Evolutionary conservation across 2,329 filamentous ascomycete species (phyloP), one percentile per base, ranked within the genome.

Genomic region (Cladosporium sp.): DNA sequence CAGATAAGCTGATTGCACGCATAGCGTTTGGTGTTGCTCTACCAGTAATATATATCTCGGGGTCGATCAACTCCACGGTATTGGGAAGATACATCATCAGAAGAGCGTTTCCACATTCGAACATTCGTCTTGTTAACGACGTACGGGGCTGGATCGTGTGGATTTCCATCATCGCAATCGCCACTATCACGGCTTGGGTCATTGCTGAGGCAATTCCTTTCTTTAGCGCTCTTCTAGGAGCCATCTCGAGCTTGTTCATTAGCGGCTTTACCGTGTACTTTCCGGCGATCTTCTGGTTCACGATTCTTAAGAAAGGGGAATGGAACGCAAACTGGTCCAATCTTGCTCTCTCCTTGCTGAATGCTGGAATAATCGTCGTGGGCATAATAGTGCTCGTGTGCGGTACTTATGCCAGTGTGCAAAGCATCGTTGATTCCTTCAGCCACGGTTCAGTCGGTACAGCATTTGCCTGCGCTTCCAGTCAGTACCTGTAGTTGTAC

Each of bases 171-270:
- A 78, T 80, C 1, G 65, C 76, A 1, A 65, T 61, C 15, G 68
- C 83, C 22, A 88, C 85, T 76, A 57, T 82, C n/a, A 58, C 86
- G 7, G 82, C 82, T 8, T 86, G 83, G 76, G 69, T 89, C 52
- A 85, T 90, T 54, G 84, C 86, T 5, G 80, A 86, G 63, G 81
- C 83, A 0, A 85, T 89, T 9, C 86, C 86, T 1, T 80, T 84
- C 54, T 89, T 89, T 72, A 83, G 82, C 64, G 77, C 81, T 43
- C 71, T 89, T 8, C 72, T 89, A 13, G 81, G 82, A 5, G 69
- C 89, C 43, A 83, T 88, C 56, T 70, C 61, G 13, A 60, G 81
- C 1, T 68, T 87, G 2, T 88, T 88, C 60, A 82, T 80, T 30
- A 82, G 77, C 51, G 87, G 85, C 80, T 89, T 88, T 57, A 63